Base-by-base conservation (phyloP, 495 filamentous ascomycete species). In the Sporormia fimetaria region DNA sequence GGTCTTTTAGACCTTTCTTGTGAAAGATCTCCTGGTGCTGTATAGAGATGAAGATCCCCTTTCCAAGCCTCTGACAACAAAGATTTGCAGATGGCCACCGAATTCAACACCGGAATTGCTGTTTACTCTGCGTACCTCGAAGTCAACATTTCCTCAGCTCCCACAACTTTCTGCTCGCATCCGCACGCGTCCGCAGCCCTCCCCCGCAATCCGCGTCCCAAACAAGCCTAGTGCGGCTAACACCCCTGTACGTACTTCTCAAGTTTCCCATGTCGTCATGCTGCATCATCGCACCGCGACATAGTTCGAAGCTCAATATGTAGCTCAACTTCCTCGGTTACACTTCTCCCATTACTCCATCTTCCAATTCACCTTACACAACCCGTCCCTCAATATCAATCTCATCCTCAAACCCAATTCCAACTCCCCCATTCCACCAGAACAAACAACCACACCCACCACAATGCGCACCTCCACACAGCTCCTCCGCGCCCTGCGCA, bases 251-350 rank as follows among this genome's bases (percentile, higher is more conserved):
- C n/a, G n/a, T n/a, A n/a, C n/a, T n/a, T n/a, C n/a, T n/a, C n/a
- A n/a, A n/a, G n/a, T n/a, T n/a, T n/a, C 18, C 33, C 16, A 42
- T 23, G 32, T 15, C 44, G 37, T 48, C 37, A 48, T 48, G 12
- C 30, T 36, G 29, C 30, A 35, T 41, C 38, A 30, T 14, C n/a
- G 17, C 2, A 15, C 10, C 32, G 10, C 12, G 10, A 17, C 32
- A n/a, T n/a, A 12, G 32, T n/a, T 34, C 17, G 3, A 34, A 17
- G 10, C 12, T 34, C 3, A 10, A 34, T 12, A 27, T 12, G 25
- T 7, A 27, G 12, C 25, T 27, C 12, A 7, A 7, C 25, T 12
- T 7, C 25, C 25, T 7, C 7, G 25, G 7, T 12, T 7, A n/a
- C 7, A 27, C 12, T 7, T 12, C 25, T 12, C 25, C 7, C 25